Evolutionary conservation across 2,329 filamentous ascomycete genomes (phyloP).

Genomic region (Colletotrichum sidae): DNA sequence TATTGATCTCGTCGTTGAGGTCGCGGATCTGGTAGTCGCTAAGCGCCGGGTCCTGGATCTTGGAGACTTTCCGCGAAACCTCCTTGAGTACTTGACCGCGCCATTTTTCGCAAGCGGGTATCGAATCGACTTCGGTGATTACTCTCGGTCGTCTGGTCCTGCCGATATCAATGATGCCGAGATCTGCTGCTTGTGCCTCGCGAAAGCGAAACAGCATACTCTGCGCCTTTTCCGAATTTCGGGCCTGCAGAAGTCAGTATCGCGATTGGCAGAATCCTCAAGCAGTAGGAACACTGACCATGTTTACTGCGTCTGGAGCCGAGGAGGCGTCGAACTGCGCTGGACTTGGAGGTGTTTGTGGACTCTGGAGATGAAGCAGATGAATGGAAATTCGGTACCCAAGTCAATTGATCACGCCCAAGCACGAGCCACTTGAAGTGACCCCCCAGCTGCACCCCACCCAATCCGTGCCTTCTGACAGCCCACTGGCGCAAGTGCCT

Average conservation of each 20-base stretch:
- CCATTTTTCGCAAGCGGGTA: slow-evolving; percentile 96
- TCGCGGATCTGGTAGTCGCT: slow-evolving; percentile 98
- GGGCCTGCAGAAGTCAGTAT: slow-evolving; percentile 70
- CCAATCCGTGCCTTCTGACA: slow-evolving; percentile 19
- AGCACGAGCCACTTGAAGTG: slow-evolving; percentile 17
- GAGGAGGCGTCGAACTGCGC: slow-evolving; percentile 14
- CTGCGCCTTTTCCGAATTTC: slow-evolving; percentile 98
- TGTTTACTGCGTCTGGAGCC: slow-evolving; percentile 17
- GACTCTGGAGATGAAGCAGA: slow-evolving; percentile 18
- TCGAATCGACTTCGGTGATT: slow-evolving; percentile 86
- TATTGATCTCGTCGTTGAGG: slow-evolving; percentile 99
- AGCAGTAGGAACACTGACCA: neutral
- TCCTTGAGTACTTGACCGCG: slow-evolving; percentile 97
- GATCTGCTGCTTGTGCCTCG: slow-evolving; percentile 93
- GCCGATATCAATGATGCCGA: slow-evolving; percentile 94
- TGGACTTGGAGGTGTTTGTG: neutral
- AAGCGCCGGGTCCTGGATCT: slow-evolving; percentile 92
- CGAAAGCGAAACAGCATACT: slow-evolving; percentile 99
- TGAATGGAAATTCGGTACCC: neutral
- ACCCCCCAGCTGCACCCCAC: slow-evolving; percentile 1
- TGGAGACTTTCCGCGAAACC: slow-evolving; percentile 94
- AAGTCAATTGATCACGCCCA: slow-evolving; percentile 2
- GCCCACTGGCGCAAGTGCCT: neutral
- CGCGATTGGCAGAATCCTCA: too few relatives aligned
- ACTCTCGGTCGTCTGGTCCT: slow-evolving; percentile 90